Evolutionary conservation across 2,329 filamentous ascomycete species (phyloP).

Genomic region (Fusarium sp.): DNA sequence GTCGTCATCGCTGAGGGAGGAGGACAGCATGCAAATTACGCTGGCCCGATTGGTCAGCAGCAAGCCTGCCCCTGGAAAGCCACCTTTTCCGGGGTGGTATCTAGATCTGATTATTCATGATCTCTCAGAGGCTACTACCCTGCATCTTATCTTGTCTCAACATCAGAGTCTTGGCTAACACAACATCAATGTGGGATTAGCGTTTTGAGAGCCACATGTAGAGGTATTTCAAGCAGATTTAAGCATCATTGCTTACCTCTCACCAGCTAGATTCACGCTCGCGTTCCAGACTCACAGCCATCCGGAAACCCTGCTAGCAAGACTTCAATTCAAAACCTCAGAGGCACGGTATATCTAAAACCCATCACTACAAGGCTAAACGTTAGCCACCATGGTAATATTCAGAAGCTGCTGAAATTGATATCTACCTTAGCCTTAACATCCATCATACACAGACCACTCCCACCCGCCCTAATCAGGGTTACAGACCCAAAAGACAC

Average conservation of each 20-base stretch:
- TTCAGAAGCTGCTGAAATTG: constrained; percentile 16
- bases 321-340: too few species aligned
- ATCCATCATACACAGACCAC: constrained; percentile 14
- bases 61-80: neutral
- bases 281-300: too few species aligned
- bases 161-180: too few species aligned
- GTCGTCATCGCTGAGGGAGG: constrained; percentile 14
- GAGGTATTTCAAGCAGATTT: too few species aligned
- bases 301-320: too few species aligned
- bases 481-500: constrained; percentile 21
- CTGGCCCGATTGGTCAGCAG: constrained; percentile 31
- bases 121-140: constrained; percentile 4
- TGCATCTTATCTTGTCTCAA: neutral
- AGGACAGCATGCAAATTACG: constrained; percentile 36
- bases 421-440: constrained; percentile 17
- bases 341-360: too few species aligned
- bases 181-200: too few species aligned
- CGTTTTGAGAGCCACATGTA: too few species aligned
- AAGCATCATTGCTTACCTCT: too few species aligned
- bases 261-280: too few species aligned
- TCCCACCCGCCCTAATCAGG: constrained; percentile 2
- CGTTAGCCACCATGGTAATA: too few species aligned
- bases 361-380: too few species aligned
- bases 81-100: constrained; percentile 16
- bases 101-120: constrained; percentile 2